Base-by-base conservation (phyloP, 495 filamentous ascomycete genomes). In the Collariella sp. region DNA sequence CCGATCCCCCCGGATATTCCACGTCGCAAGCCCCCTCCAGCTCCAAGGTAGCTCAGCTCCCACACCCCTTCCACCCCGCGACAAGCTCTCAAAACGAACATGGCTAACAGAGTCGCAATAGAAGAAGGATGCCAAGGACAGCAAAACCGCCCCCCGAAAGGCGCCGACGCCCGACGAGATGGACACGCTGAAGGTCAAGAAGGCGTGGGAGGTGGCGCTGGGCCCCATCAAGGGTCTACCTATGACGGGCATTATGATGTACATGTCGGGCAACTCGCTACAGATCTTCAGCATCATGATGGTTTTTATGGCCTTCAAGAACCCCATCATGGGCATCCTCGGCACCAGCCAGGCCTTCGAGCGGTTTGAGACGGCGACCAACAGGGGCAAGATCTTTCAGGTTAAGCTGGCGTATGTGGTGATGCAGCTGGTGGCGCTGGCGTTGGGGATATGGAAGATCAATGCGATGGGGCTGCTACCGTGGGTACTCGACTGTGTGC, bases 271-370 rank as follows among this genome's bases (percentile, higher is more conserved):
- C 63, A 97, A 96, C 73, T 88, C 87, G 52, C 83, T 99, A 23
- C 93, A 99, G 72, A 96, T 99, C 57, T 99, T 99, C 78, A 89
- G 84, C 71, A 96, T 99, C 67, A 96, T 97, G 89, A 97, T 97
- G 93, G 90, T 96, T 7, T 89, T 87, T 60, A 96, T 96, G 88
- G 81, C 95, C 41, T 99, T 99, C 80, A 96, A 96, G 76, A 91
- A 86, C 57, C 93, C 93, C 13, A 81, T 97, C 51, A 81, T 87
- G 71, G 93, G 89, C 42, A 73, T 99, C 41, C 66, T 95, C 41
- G 76, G 71, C 45, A 88, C 89, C 43, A 86, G 88, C 62, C 76
- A 80, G 56, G 85, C 84, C 16, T 99, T 99, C 66, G 77, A 85
- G 60, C 82, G 86, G 50, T 94, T 94, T 70, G 90, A 96, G 69